These are phyloP conservation scores for Lycium barbarum DNA, from an alignment of 257 asterid genomes.

Conservation along the genomic window DNA sequence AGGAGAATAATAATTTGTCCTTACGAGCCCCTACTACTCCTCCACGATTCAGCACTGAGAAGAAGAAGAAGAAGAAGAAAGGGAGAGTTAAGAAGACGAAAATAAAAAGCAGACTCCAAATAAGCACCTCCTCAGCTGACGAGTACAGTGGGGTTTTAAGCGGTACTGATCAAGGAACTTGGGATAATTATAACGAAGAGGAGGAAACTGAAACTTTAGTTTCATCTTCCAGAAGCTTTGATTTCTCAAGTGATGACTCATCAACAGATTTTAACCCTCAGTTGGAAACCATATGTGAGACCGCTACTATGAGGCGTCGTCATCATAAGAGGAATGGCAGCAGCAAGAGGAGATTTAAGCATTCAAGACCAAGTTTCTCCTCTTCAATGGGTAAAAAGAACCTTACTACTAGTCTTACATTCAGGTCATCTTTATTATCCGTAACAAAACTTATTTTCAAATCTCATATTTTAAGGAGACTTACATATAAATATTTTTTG, in stretches of 20 bases:
- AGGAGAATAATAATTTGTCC: constrained; percentile 29
- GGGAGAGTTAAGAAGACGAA: constrained; percentile 46
- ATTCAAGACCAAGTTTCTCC: neutral
- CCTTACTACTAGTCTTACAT: no score
- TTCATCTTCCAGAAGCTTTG: constrained; percentile 42
- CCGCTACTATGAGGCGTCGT: constrained; percentile 25
- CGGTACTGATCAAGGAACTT: constrained; percentile 37
- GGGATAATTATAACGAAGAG: constrained; percentile 26
- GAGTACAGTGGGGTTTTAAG: constrained; percentile 60
- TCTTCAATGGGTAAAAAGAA: constrained; percentile 21
- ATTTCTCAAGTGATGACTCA: constrained; percentile 39
- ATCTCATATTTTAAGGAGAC: no score
- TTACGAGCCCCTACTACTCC: constrained; percentile 35
- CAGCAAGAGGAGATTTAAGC: constrained; percentile 34
- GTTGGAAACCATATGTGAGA: constrained; percentile 42
- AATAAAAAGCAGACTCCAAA: constrained; percentile 39
- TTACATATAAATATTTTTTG: no score
- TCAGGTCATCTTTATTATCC: no score
- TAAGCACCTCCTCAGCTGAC: constrained; percentile 66
- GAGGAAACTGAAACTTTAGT: constrained; percentile 47
- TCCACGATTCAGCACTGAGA: constrained; percentile 1
- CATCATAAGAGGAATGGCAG: constrained; percentile 30
- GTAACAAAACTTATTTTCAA: no score
- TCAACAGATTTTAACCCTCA: constrained; percentile 46
- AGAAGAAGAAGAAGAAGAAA: constrained; percentile 35